These are phyloP conservation scores for Xerocomus minutiporus DNA, from an alignment of 1,284 basidiomycete species.

Conservation along the genomic window DNA sequence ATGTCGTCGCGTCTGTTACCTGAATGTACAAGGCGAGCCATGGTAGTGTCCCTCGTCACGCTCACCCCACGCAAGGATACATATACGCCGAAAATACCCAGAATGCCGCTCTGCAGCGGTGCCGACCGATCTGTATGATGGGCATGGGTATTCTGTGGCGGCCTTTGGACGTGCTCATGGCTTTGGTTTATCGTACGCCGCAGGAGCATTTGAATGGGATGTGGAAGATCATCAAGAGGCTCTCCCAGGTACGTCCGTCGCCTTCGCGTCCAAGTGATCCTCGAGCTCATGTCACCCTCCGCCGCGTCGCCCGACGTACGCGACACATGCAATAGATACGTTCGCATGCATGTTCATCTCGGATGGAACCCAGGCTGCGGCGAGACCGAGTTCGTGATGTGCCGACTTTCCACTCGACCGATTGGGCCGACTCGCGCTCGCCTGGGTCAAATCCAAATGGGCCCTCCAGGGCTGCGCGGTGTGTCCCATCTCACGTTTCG, in stretches of 20 bases:
- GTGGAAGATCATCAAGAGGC: slow-evolving; percentile 22
- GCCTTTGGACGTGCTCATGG: too few species aligned
- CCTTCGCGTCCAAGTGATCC: background rate
- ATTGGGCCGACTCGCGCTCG: slow-evolving; percentile 18
- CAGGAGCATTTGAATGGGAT: slow-evolving; percentile 30
- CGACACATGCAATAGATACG: slow-evolving; percentile 19
- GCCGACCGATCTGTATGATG: background rate
- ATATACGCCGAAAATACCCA: background rate
- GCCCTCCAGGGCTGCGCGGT: slow-evolving; percentile 23
- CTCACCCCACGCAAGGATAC: background rate
- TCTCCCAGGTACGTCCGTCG: slow-evolving; percentile 14
- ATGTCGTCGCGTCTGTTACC: background rate
- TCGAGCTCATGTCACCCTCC: background rate
- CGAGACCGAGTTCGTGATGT: slow-evolving; percentile 29
- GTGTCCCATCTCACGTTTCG: background rate
- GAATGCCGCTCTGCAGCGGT: background rate
- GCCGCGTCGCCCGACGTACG: too few species aligned
- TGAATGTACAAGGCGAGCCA: background rate
- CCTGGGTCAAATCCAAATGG: slow-evolving; percentile 22
- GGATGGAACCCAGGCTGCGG: slow-evolving; percentile 28
- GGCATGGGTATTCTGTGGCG: too few species aligned
- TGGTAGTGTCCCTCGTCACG: background rate
- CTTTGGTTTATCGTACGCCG: slow-evolving; percentile 20
- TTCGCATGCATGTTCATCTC: slow-evolving; percentile 31
- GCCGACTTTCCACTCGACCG: slow-evolving; percentile 26